Conservation (phyloP, 73 alveolate species). For the Symbiodinium pilosum region DNA sequence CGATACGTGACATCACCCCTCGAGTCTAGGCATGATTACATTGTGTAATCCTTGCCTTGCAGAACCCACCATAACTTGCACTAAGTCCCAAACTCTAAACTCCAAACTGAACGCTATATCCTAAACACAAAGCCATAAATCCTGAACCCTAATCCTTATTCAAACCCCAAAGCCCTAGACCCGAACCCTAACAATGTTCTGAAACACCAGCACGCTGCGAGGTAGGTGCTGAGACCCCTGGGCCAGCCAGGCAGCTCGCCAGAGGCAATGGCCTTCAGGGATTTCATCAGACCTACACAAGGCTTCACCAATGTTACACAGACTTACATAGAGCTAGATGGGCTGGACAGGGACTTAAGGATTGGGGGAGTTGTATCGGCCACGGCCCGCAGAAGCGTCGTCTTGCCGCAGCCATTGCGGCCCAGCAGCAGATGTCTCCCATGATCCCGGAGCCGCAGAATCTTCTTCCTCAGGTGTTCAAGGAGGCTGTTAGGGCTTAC, state of each 20-base stretch:
- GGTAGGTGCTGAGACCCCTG: background rate
- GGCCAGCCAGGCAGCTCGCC: slow-evolving; percentile 21
- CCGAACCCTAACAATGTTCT: background rate
- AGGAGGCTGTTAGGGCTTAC: background rate
- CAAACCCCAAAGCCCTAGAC: background rate
- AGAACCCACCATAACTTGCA: background rate
- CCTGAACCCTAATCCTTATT: background rate
- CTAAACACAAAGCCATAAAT: background rate
- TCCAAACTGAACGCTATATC: background rate
- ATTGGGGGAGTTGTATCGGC: no score
- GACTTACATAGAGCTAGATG: no score
- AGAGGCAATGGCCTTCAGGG: slow-evolving; percentile 9
- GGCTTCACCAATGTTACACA: no score
- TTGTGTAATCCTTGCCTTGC: background rate
- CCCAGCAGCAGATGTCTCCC: slow-evolving; percentile 91
- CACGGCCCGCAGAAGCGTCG: slow-evolving; percentile 75
- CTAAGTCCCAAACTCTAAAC: background rate
- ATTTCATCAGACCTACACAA: no score
- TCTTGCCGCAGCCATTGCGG: slow-evolving; percentile 84
- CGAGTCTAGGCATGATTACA: no score
- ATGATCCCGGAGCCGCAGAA: slow-evolving; percentile 20
- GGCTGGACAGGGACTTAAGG: no score
- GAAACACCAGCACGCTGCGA: background rate
- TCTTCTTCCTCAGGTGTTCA: background rate
- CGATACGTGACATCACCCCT: no score